Evolutionary conservation across 805 yeast species (phyloP), one percentile per base, ranked within the genome.

Genomic region (Maudiozyma turicensis): DNA sequence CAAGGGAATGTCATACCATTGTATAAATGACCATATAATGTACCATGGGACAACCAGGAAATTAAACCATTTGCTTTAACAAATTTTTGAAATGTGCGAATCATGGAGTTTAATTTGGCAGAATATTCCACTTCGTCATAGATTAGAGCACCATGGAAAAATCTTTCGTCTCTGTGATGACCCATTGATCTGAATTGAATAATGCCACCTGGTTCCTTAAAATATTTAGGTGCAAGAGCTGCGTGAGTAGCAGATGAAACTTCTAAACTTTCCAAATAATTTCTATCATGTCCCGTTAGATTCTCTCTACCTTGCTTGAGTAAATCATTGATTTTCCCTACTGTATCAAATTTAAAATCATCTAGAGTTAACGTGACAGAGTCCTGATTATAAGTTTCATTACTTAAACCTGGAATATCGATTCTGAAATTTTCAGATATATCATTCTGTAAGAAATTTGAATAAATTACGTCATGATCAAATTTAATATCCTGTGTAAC

Each of bases 11-110:
- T 66, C 48, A 76, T 54, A 0, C 86, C 86, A 58, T 80, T 79
- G 76, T 84, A 79, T 54, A 77, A 68, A 77, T 84, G 80, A 9
- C 83, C 79, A 39, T 80, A 68, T 53, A 81, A 66, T 1, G 84
- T 68, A 1, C 88, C 88, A 59, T 81, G 86, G 1, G 84, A 84
- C 7, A 81, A 67, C 86, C 84, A 81, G 5, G 84, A 71, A 8
- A 70, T 63, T 8, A 79, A 52, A 1, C 78, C 78, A 43, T 71
- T 63, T 3, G 72, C 64, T 33, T 66, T 60, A 29, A 78, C 58
- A 52, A 80, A 78, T 44, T 74, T 66, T 38, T 78, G 67, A 71
- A 78, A 80, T 3, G 77, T 77, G 47, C 81, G 68, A 4, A 77
- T 62, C 46, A 78, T 50, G 14, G 79, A 67, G 55, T 78, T 81